A percentile compares a stretch with the other conserved stretches of the same genome.
phyloP scores from a whole-genome alignment of 306 rosid genomes.

The Cyclanthera cordifolia region DNA sequence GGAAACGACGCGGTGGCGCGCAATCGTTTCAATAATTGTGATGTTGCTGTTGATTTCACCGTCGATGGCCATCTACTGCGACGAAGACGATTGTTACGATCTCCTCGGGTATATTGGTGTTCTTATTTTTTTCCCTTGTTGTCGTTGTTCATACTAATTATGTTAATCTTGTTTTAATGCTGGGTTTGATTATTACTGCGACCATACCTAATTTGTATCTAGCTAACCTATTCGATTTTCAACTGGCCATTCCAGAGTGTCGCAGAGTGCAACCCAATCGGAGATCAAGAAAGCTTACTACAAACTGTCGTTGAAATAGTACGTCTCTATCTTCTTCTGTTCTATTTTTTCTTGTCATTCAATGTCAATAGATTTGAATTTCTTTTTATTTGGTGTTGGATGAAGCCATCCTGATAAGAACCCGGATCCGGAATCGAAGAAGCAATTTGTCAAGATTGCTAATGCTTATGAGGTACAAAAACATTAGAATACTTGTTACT shows the following conservation, averaged over 20 bases:
- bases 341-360: background rate
- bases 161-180: too few relatives aligned
- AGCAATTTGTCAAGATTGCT: slow-evolving; percentile 80
- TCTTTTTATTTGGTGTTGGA: background rate
- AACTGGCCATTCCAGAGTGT: slow-evolving; percentile 30
- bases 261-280: slow-evolving; percentile 69
- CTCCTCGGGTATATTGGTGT: slow-evolving; percentile 89
- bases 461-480: slow-evolving; percentile 85
- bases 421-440: slow-evolving; percentile 84
- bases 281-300: slow-evolving; percentile 93
- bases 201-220: background rate
- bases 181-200: background rate
- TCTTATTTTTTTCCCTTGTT: background rate
- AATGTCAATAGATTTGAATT: background rate
- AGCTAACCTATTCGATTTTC: slow-evolving; percentile 1
- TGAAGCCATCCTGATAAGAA: slow-evolving; percentile 92
- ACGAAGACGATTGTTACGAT: slow-evolving; percentile 98
- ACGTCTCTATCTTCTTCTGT: background rate
- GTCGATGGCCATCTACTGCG: slow-evolving; percentile 82
- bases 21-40: slow-evolving; percentile 18
- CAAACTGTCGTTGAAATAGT: slow-evolving; percentile 79
- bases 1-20: slow-evolving; percentile 56
- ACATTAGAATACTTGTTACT: background rate
- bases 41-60: slow-evolving; percentile 37
- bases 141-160: background rate